Evolutionary conservation across 2,329 filamentous ascomycete genomes (phyloP).

Genomic region (Verticillium alfalfae): DNA sequence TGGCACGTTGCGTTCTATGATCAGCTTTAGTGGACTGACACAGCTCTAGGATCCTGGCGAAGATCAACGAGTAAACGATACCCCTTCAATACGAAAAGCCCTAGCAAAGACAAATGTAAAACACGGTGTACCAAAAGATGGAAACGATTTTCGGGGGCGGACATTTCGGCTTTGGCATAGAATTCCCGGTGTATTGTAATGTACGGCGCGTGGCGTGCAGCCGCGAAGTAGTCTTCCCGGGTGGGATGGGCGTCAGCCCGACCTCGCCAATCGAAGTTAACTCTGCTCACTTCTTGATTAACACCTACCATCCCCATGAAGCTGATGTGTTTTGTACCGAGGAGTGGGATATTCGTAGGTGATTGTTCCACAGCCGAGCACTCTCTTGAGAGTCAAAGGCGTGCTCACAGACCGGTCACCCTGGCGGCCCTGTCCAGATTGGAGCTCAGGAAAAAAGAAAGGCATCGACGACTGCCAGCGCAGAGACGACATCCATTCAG

Average conservation of each 20-base stretch:
- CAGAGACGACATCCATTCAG: background rate
- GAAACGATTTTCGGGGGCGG: constrained; percentile 5
- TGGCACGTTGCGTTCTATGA: no score
- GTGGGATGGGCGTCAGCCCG: background rate
- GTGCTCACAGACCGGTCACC: no score
- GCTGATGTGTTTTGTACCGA: background rate
- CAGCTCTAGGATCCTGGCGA: constrained; percentile 75
- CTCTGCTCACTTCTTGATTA: background rate
- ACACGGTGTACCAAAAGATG: constrained; percentile 22
- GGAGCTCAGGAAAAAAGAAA: background rate
- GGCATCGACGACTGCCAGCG: background rate
- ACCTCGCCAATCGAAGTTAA: background rate
- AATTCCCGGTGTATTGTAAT: constrained; percentile 4
- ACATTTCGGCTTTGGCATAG: constrained; percentile 2
- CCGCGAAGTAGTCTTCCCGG: background rate
- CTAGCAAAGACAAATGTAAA: constrained; percentile 11
- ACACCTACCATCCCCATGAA: background rate
- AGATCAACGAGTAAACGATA: constrained; percentile 82
- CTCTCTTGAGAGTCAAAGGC: no score
- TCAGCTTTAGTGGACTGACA: constrained; percentile 7
- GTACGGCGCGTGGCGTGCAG: background rate
- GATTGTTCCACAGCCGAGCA: background rate
- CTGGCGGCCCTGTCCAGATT: background rate
- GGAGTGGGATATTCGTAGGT: background rate
- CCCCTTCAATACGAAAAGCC: constrained; percentile 5